Base-by-base conservation (phyloP, 148 eudicot genomes). In the Dysphania ambrosioides region DNA sequence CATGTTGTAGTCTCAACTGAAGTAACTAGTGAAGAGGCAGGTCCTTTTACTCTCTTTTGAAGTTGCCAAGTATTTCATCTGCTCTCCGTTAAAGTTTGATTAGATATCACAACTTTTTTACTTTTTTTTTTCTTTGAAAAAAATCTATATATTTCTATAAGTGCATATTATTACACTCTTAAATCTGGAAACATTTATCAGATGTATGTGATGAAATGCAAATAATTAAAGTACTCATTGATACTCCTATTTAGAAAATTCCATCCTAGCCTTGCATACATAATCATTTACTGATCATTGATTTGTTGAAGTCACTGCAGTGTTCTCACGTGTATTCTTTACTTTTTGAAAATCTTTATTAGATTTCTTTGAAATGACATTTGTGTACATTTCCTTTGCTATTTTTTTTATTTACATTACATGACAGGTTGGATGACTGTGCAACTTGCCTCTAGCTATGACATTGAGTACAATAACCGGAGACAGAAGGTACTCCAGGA, bases 401-500 rank as follows among this genome's bases (percentile, higher is more conserved):
- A 4, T 13, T 42, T 60, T n/a, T 27, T 27, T 36, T 61, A 34
- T 53, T 31, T 73, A 57, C n/a, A 30, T 82, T 75, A 67, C 62
- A 24, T 74, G 72, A 61, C 78, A 79, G 77, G 59, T 88, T 91
- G 88, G 86, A 89, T 90, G 89, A 78, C 79, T 90, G 81, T 88
- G 81, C 79, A 61, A 73, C 70, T 75, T 71, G 71, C 68, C 38
- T 79, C 77, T 63, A 77, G 85, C 64, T 77, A 95, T 95, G 98
- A 73, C 88, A 75, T 95, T 97, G 58, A 92, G 84, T 84, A 84
- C 84, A 80, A 69, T 83, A 75, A 83, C 88, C 44, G 97, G 97
- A 70, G 98, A 95, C 66, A 85, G 90, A 78, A 95, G 91, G 98
- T 94, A 85, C 59, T 31, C 12, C 34, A 23, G 4, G 24, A 9